A percentile compares a stretch with the other conserved stretches of the same genome.
These are phyloP conservation scores for Westerdykella ornata DNA, from an alignment of 2,329 filamentous ascomycete genomes.

Conservation along the genomic window DNA sequence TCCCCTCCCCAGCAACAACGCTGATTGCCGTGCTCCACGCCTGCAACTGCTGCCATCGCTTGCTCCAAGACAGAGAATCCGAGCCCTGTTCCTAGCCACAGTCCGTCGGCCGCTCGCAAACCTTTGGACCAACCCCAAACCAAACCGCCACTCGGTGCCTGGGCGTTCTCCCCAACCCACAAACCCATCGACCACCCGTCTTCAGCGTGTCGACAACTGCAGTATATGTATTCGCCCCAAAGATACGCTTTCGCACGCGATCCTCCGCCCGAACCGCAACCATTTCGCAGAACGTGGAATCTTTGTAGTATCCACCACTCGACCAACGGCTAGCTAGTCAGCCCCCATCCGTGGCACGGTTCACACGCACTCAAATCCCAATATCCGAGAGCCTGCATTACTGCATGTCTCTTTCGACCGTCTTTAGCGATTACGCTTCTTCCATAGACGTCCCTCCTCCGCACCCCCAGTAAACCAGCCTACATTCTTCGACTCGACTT, in stretches of 20 bases:
- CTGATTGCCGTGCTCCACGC: neutral
- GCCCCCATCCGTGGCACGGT: constrained; percentile 15
- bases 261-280: constrained; percentile 90
- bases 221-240: constrained; percentile 99
- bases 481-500: constrained; percentile 17
- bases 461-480: constrained; percentile 24
- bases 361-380: constrained; percentile 29
- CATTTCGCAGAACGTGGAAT: constrained; percentile 94
- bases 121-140: constrained; percentile 26
- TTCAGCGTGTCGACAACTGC: constrained; percentile 33
- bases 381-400: constrained; percentile 30
- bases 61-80: neutral
- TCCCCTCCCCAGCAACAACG: neutral
- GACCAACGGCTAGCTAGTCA: constrained; percentile 75
- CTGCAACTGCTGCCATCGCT: neutral
- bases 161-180: constrained; percentile 24
- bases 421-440: constrained; percentile 44
- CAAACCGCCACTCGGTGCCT: constrained; percentile 31
- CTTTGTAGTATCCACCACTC: constrained; percentile 82
- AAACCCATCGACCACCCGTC: constrained; percentile 16
- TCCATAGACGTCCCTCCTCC: constrained; percentile 25
- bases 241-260: constrained; percentile 89
- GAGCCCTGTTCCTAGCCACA: constrained; percentile 3
- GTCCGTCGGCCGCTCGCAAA: constrained; percentile 12
- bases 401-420: constrained; percentile 57